These are phyloP conservation scores for Erodium moschatum DNA, from an alignment of 441 rosid genomes.

Conservation along the genomic window DNA sequence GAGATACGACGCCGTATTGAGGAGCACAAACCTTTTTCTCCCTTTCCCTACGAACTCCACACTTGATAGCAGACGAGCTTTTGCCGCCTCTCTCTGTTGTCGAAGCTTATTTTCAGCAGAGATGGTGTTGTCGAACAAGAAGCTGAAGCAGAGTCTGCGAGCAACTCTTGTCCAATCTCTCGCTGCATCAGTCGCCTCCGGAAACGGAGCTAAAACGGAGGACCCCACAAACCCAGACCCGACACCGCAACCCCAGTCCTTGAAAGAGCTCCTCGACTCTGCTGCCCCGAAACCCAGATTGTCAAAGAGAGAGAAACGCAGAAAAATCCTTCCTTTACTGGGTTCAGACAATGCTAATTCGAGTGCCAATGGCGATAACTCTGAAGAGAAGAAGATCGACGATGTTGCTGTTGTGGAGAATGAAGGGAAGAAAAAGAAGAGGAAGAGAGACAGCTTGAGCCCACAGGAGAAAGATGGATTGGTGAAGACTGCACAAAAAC, in stretches of 20 bases:
- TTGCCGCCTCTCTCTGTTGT: not conserved
- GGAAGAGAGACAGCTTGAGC: conserved; percentile 31
- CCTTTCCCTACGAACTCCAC: not conserved
- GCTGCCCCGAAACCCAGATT: conserved; percentile 50
- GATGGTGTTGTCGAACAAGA: conserved; percentile 89
- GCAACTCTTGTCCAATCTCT: conserved; percentile 36
- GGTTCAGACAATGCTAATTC: conserved; percentile 19
- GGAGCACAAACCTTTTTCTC: too few species aligned
- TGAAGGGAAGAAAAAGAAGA: conserved; percentile 23
- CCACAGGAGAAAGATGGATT: conserved; percentile 20
- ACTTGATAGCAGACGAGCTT: not conserved
- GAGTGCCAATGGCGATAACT: conserved; percentile 16
- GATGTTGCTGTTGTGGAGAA: conserved; percentile 9
- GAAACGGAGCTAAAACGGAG: not conserved
- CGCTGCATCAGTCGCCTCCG: conserved; percentile 13
- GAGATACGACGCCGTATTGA: too few species aligned
- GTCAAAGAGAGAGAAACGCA: conserved; percentile 67
- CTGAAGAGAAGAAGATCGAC: conserved; percentile 16
- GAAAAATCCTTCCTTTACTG: conserved; percentile 27
- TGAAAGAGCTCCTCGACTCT: conserved; percentile 47
- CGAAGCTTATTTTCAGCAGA: not conserved
- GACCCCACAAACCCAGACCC: conserved; percentile 15
- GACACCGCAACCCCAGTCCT: conserved; percentile 34
- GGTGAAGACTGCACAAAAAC: conserved; percentile 22
- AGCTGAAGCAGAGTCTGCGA: conserved; percentile 71